Evolutionary conservation across 2,329 filamentous ascomycete species (phyloP), one percentile per base, ranked within the genome.

Genomic region (Fusarium heterosporum): DNA sequence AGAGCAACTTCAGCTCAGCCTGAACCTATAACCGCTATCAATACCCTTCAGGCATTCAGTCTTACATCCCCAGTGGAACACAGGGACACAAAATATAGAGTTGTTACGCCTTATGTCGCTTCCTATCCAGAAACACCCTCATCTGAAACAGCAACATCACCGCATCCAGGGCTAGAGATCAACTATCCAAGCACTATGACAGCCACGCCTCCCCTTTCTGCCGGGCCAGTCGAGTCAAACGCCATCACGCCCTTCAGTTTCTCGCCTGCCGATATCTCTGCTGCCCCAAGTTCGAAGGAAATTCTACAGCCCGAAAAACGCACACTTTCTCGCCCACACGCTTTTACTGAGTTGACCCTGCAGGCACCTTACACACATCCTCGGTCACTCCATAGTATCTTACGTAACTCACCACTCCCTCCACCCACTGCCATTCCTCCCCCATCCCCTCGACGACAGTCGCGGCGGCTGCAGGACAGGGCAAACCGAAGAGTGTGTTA

Each of bases 351-450:
- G 25, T 29, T 69, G n/a, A 61, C 53, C 22, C 43, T 66, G 6
- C 78, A 78, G 25, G 78, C 83, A 4, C 88, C 88, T 3, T 90
- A 90, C 70, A 84, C 80, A 3, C 87, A 87, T 64, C 84, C 87
- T 32, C 82, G 83, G 55, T 79, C 81, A 40, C 82, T 90, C 11
- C 87, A 85, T 73, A 89, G 87, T 75, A 90, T 90, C 70, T 82
- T 90, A 22, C 85, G 87, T 52, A 90, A 90, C 79, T 90, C 88
- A 6, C 88, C 88, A 17, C 79, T 90, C 8, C 86, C 87, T 19
- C 84, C 85, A 1, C 76, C 79, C 4, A 84, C 78, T 19, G 80
- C 84, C 4, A 78, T 79, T 30, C 83, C 84, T 10, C 84, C 85
- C 2, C 76, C 80, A 7, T 87, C 86, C 1, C 83, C 85, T 3